Base-by-base conservation (phyloP, 306 rosid species). In the Medicago arabica region DNA sequence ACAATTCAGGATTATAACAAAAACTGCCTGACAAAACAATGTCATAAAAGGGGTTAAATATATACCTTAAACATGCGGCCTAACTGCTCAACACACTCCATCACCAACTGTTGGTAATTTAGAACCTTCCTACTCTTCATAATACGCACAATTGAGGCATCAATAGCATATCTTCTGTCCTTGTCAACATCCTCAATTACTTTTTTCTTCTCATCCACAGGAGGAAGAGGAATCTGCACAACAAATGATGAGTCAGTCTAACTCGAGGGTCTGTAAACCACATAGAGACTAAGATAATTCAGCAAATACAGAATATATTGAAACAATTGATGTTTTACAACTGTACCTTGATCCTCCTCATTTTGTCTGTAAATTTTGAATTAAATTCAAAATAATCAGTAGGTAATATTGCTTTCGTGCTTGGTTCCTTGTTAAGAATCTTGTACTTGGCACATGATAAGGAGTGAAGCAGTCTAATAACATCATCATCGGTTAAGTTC, bases 361-460 rank as follows among this genome's bases (percentile, higher is more conserved):
- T 87, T 85, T 86, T 87, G 82, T 94, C 98, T 0, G 97, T 87
- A 82, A 94, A 94, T 82, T 94, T 89, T 7, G 92, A 81, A 83
- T 94, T 94, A 75, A 94, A 94, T 81, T 91, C 96, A 72, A 94
- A 94, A 76, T 49, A 44, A 80, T 94, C 98, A 18, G 81, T 78
- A n/a, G 89, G 69, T 15, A 83, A 83, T 84, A 94, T 74, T 16
- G 90, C 80, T 80, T 90, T 94, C 1, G 96, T 88, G 76, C 72
- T 86, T 5, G 98, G 97, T 81, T 94, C 92, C 86, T 91, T 94
- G 69, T 34, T 79, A 59, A 94, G 90, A 69, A 94, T 91, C 88
- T 94, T 94, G 81, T 94, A 94, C 88, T 94, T 94, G 25, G 98
- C 98, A 82, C 98, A 94, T 3, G 98, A 91, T 76, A 94, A 75